These are phyloP conservation scores for Mortierella sp. DNA, from an alignment of 371 early-diverging fungal genomes.

Conservation along the genomic window DNA sequence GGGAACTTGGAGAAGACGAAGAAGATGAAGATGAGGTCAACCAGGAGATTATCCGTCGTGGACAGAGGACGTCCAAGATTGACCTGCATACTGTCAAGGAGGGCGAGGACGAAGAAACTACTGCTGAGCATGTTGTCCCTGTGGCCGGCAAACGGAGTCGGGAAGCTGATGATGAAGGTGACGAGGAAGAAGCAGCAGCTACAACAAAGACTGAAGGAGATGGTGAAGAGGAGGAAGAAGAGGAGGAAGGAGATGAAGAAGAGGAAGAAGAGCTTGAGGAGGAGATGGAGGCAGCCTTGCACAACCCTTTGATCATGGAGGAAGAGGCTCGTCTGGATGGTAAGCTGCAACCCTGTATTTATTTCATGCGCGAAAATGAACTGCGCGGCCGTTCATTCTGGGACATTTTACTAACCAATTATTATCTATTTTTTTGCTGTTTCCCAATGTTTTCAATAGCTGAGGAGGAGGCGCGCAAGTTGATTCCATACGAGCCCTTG, in stretches of 20 bases:
- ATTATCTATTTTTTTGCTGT: slow-evolving; percentile 10
- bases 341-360: slow-evolving; percentile 21
- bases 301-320: slow-evolving; percentile 43
- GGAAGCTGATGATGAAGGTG: slow-evolving; percentile 34
- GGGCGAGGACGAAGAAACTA: slow-evolving; percentile 27
- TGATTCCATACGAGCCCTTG: slow-evolving; percentile 53
- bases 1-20: slow-evolving; percentile 39
- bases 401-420: slow-evolving; percentile 2
- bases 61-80: slow-evolving; percentile 23
- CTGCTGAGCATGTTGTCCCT: slow-evolving; percentile 17
- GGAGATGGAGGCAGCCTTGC: slow-evolving; percentile 64
- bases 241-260: slow-evolving; percentile 43
- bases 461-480: slow-evolving; percentile 53
- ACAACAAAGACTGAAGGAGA: slow-evolving; percentile 18
- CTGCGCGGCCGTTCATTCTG: neutral
- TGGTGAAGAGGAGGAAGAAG: slow-evolving; percentile 40
- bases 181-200: slow-evolving; percentile 27
- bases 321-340: slow-evolving; percentile 58
- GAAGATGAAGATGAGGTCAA: slow-evolving; percentile 39
- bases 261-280: slow-evolving; percentile 51
- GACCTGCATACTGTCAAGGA: slow-evolving; percentile 32
- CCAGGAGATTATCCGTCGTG: slow-evolving; percentile 40
- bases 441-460: neutral
- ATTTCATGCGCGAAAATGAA: neutral
- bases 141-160: slow-evolving; percentile 14